These are phyloP conservation scores for Babesia gibsoni DNA, from an alignment of 169 alveolate species.

Conservation along the genomic window DNA sequence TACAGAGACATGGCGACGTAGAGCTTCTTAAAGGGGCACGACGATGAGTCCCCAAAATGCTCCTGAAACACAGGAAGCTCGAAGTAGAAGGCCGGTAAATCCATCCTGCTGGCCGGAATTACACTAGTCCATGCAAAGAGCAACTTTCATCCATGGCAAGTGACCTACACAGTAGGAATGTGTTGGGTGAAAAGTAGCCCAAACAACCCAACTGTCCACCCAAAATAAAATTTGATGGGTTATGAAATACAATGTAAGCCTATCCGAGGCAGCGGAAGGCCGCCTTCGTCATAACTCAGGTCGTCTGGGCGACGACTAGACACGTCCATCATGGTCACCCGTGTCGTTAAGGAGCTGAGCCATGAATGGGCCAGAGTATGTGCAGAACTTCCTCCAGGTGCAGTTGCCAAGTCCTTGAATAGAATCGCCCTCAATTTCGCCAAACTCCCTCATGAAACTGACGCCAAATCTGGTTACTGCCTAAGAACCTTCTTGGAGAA, in stretches of 20 bases:
- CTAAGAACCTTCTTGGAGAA: constrained; percentile 24
- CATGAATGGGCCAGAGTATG: constrained; percentile 4
- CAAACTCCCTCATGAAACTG: not conserved
- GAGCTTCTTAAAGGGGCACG: constrained; percentile 34
- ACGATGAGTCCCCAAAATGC: not conserved
- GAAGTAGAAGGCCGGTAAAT: not conserved
- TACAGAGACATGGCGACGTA: constrained; percentile 42
- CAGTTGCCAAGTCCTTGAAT: constrained; percentile 20
- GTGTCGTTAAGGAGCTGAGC: constrained; percentile 1
- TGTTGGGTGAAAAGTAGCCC: too few relatives aligned
- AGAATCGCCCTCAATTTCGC: constrained; percentile 27
- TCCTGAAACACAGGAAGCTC: constrained; percentile 27
- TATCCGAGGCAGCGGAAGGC: not conserved
- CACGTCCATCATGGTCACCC: constrained; percentile 9
- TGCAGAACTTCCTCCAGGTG: not conserved
- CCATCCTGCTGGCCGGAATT: not conserved
- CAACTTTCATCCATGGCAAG: too few relatives aligned
- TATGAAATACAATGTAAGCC: not conserved
- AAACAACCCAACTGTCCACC: too few relatives aligned
- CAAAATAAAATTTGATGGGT: too few relatives aligned
- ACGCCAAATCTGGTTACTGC: not conserved
- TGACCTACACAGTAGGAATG: too few relatives aligned
- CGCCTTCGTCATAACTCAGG: constrained; percentile 2
- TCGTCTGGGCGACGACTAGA: not conserved
- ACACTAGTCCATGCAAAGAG: too few relatives aligned